Evolutionary conservation across 306 rosid genomes (phyloP).

Genomic region (Sphenostylis stenocarpa): DNA sequence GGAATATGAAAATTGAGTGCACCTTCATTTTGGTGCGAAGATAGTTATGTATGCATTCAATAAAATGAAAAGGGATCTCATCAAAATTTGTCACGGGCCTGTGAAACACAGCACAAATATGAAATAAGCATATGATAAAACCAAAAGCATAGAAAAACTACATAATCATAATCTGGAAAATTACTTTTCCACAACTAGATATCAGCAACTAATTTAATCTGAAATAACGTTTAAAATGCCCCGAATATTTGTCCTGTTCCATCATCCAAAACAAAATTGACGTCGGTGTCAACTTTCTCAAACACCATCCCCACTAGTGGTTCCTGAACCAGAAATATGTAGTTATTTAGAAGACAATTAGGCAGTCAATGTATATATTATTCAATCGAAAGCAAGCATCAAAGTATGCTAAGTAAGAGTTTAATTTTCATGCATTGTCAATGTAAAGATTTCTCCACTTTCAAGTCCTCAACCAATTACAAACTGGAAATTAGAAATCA

Average conservation of each 20-base stretch:
- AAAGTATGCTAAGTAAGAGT: too few species aligned
- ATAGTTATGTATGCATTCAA: slow-evolving; percentile 85
- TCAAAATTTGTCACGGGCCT: slow-evolving; percentile 85
- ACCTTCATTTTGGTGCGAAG: slow-evolving; percentile 66
- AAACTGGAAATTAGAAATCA: not conserved
- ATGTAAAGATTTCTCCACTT: not conserved
- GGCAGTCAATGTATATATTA: not conserved
- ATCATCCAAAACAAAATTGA: slow-evolving; percentile 66
- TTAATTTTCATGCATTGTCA: not conserved
- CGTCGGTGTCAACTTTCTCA: slow-evolving; percentile 77
- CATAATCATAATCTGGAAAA: not conserved
- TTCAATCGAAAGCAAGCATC: not conserved
- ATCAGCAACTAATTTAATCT: not conserved
- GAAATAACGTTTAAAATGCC: slow-evolving; percentile 1
- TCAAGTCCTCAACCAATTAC: not conserved
- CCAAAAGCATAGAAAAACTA: not conserved
- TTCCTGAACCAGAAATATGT: slow-evolving; percentile 37
- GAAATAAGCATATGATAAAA: slow-evolving; percentile 9
- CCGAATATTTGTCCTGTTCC: slow-evolving; percentile 80
- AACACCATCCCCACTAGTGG: slow-evolving; percentile 62
- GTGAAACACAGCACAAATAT: slow-evolving; percentile 38
- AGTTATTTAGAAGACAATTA: not conserved
- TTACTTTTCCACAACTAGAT: not conserved
- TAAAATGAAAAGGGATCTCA: slow-evolving; percentile 83
- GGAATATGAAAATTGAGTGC: slow-evolving; percentile 2